Conservation (phyloP, 805 yeast species). For the Pichia insulana region DNA sequence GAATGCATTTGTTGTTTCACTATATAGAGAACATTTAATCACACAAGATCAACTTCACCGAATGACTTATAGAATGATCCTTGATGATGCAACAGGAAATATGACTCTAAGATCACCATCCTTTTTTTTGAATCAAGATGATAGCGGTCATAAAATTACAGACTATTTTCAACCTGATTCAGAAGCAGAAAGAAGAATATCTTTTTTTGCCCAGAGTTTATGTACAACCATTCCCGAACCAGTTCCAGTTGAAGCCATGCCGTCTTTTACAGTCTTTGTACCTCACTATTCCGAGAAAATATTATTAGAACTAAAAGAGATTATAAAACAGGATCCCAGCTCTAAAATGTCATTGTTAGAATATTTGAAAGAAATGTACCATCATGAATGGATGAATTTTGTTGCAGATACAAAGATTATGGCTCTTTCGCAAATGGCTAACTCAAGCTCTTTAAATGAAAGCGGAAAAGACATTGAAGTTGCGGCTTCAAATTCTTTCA, state of each 20-base stretch:
- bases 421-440: constrained; percentile 10
- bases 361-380: constrained; percentile 63
- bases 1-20: constrained; percentile 46
- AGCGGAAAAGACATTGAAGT: not conserved
- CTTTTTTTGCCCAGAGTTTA: constrained; percentile 46
- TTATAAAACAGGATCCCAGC: constrained; percentile 36
- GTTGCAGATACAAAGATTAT: constrained; percentile 66
- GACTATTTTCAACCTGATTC: constrained; percentile 37
- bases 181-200: constrained; percentile 44
- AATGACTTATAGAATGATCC: constrained; percentile 33
- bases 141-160: constrained; percentile 29
- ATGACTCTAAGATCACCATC: constrained; percentile 32
- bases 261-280: constrained; percentile 41
- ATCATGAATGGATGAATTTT: constrained; percentile 74
- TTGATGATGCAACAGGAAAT: constrained; percentile 38
- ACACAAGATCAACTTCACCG: constrained; percentile 40
- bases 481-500: constrained; percentile 21
- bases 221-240: constrained; percentile 43
- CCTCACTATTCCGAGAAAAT: constrained; percentile 48
- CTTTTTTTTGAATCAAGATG: constrained; percentile 43
- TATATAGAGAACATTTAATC: constrained; percentile 46
- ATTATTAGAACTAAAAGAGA: constrained; percentile 34
- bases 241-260: constrained; percentile 38
- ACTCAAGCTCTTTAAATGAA: not conserved
- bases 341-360: constrained; percentile 59